These are phyloP conservation scores for Cyclotella baltica DNA, from an alignment of 108 stramenopile genomes.

Conservation along the genomic window DNA sequence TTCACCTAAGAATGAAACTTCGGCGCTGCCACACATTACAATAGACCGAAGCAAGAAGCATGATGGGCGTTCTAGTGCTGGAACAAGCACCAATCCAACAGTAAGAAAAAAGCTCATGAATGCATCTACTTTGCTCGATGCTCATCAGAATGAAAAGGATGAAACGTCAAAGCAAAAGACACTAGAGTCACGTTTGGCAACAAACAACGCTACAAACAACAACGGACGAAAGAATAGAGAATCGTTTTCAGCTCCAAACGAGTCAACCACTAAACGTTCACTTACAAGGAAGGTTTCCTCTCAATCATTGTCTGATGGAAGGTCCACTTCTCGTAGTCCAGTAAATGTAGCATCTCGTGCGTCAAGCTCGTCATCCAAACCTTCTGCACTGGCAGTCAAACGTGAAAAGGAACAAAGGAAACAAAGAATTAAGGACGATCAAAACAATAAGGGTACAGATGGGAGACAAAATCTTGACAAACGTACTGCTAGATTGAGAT, in stretches of 20 bases:
- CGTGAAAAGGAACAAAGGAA: slow-evolving; percentile 40
- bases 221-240: not conserved
- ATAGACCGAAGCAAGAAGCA: not conserved
- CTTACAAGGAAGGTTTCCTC: slow-evolving; percentile 3
- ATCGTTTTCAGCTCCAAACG: not conserved
- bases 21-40: not conserved
- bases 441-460: slow-evolving; percentile 16
- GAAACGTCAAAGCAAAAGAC: too few species aligned
- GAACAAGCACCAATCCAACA: not conserved
- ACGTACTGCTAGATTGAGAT: slow-evolving; percentile 59
- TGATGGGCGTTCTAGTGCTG: not conserved
- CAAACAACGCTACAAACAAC: not conserved
- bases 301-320: slow-evolving; percentile 9
- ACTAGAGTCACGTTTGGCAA: too few species aligned
- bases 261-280: not conserved
- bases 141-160: too few species aligned
- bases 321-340: slow-evolving; percentile 11
- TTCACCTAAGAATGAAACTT: not conserved
- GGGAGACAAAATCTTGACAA: slow-evolving; percentile 53
- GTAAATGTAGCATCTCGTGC: slow-evolving; percentile 1
- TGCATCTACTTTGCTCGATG: slow-evolving; percentile 11
- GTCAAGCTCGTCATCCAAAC: slow-evolving; percentile 9
- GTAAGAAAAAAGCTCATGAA: not conserved
- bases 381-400: slow-evolving; percentile 31
- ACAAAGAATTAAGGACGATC: slow-evolving; percentile 20